Evolutionary conservation across 2,329 filamentous ascomycete species (phyloP).

Genomic region (Thermothelomyces thermophilus): DNA sequence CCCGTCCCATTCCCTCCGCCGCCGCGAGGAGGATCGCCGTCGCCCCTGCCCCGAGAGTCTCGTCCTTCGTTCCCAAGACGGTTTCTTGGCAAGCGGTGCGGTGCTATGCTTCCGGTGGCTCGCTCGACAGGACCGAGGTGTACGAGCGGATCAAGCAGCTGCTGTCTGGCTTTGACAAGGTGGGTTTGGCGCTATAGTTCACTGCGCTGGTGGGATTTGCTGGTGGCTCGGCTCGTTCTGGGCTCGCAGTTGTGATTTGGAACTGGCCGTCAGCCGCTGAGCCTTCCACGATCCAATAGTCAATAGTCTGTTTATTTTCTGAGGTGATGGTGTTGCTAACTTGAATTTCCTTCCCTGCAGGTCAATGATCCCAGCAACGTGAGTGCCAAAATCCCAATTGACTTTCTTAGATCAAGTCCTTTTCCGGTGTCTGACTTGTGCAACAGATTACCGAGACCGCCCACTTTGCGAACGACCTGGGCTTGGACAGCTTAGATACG

Average conservation of each 20-base stretch:
- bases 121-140: constrained; percentile 59
- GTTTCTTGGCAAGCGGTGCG: constrained; percentile 63
- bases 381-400: constrained; percentile 32
- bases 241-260: neutral
- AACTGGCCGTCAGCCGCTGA: neutral
- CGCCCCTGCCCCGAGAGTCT: constrained; percentile 53
- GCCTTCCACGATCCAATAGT: neutral
- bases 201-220: too few species aligned
- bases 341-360: constrained; percentile 34
- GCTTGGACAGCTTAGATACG: constrained; percentile 93
- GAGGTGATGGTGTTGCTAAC: constrained; percentile 7
- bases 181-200: constrained; percentile 45
- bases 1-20: constrained; percentile 50
- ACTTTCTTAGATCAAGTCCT: neutral
- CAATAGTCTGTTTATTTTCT: neutral
- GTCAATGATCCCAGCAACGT: constrained; percentile 62
- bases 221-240: neutral
- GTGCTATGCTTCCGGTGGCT: constrained; percentile 78
- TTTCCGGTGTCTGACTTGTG: constrained; percentile 3
- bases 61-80: constrained; percentile 44
- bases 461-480: constrained; percentile 96
- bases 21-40: constrained; percentile 53
- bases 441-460: constrained; percentile 77
- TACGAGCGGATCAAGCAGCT: constrained; percentile 39
- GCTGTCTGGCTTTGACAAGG: constrained; percentile 96